Conservation (phyloP, 495 filamentous ascomycete genomes). For the Penicillium egyptiacum region DNA sequence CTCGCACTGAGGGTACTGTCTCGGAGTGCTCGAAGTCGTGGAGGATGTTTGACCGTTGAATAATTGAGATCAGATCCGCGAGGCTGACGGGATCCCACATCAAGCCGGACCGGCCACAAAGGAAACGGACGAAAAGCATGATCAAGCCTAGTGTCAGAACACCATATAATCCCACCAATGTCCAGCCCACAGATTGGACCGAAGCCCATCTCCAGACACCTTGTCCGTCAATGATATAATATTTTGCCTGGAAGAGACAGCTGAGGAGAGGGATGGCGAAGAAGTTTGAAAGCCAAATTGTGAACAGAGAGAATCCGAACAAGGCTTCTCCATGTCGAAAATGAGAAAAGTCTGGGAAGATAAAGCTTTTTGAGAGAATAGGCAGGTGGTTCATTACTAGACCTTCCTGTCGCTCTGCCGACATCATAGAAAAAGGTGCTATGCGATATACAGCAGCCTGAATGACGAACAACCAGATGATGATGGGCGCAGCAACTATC, state of each 20-base stretch:
- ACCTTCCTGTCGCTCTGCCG: slow-evolving; percentile 49
- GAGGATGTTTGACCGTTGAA: slow-evolving; percentile 76
- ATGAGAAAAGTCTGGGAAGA: slow-evolving; percentile 59
- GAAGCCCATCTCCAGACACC: slow-evolving; percentile 73
- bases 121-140: slow-evolving; percentile 52
- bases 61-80: slow-evolving; percentile 71
- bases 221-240: slow-evolving; percentile 40
- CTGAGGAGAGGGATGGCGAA: slow-evolving; percentile 66
- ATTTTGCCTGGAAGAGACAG: slow-evolving; percentile 62
- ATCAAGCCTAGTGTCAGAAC: slow-evolving; percentile 59
- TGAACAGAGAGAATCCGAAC: slow-evolving; percentile 53
- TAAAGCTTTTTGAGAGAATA: slow-evolving; percentile 50
- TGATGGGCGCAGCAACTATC: slow-evolving; percentile 66
- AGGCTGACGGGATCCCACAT: slow-evolving; percentile 83
- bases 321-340: slow-evolving; percentile 55
- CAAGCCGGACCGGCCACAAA: slow-evolving; percentile 63
- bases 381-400: slow-evolving; percentile 43
- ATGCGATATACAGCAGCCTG: slow-evolving; percentile 74
- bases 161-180: slow-evolving; percentile 70
- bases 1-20: slow-evolving; percentile 49
- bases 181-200: slow-evolving; percentile 75
- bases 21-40: slow-evolving; percentile 64
- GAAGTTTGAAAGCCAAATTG: slow-evolving; percentile 62
- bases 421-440: slow-evolving; percentile 74
- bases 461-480: slow-evolving; percentile 73